These are phyloP conservation scores for Hypomontagnella submonticulosa DNA, from an alignment of 495 filamentous ascomycete species.

Conservation along the genomic window DNA sequence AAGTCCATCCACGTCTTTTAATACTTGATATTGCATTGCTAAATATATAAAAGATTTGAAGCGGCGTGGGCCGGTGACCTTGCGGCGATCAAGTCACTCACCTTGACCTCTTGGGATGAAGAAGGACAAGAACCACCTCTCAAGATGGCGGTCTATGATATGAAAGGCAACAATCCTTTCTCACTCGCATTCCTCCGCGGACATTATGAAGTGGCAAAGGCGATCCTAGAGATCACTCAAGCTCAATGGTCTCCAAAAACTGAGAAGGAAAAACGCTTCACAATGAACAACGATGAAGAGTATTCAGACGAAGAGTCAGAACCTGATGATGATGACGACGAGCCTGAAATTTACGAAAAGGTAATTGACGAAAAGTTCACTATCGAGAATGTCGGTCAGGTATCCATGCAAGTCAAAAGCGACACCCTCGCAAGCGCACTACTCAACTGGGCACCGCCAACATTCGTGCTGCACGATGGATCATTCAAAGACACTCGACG, in stretches of 20 bases:
- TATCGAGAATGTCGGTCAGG: conserved; percentile 74
- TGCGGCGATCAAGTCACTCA: conserved; percentile 63
- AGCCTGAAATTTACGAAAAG: conserved; percentile 61
- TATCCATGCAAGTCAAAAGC: conserved; percentile 71
- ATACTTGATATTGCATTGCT: conserved; percentile 34
- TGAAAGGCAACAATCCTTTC: conserved; percentile 61
- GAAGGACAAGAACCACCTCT: conserved; percentile 65
- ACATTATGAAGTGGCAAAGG: conserved; percentile 68
- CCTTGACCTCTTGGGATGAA: conserved; percentile 56
- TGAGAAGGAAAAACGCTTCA: conserved; percentile 59
- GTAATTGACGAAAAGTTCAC: conserved; percentile 72
- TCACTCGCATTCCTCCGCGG: conserved; percentile 71
- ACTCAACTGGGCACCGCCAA: conserved; percentile 49
- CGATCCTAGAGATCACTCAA: conserved; percentile 71
- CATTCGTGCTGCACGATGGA: conserved; percentile 38
- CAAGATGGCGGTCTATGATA: conserved; percentile 68
- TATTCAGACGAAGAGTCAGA: conserved; percentile 45
- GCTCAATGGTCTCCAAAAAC: conserved; percentile 70
- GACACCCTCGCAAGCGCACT: conserved; percentile 60
- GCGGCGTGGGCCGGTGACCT: conserved; percentile 76
- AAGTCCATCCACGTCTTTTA: conserved; percentile 39
- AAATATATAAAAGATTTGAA: conserved; percentile 63
- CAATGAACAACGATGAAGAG: conserved; percentile 53
- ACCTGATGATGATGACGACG: conserved; percentile 45
- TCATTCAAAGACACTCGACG: conserved; percentile 6